Evolutionary conservation across 768 basidiomycete species (phyloP), one percentile per base, ranked within the genome.

Genomic region (Boletus reticuloceps): DNA sequence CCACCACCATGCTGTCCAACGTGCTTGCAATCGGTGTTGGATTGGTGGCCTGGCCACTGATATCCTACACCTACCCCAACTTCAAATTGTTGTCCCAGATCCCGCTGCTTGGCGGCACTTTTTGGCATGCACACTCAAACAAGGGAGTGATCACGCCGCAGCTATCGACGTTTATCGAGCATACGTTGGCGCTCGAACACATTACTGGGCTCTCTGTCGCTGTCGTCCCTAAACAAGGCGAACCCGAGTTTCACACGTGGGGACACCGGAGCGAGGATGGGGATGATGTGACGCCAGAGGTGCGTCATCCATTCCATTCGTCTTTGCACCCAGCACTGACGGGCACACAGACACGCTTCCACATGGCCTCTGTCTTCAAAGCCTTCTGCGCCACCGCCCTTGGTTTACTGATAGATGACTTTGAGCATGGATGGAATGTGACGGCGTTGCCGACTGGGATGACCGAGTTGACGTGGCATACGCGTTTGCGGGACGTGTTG

Each of bases 371-470:
- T 0, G 69, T 70, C 27, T 75, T 74, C 9, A 75, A 78, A 44
- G 74, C 74, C 6, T 78, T 79, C 63, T 62, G 77, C 7, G 63
- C 68, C 2, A 70, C 67, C 0, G 68, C 75, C 2, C 47, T 78
- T 1, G 77, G 78, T 5, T 69, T 79, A 13, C 67, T 79, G 22
- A 73, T 78, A 45, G 72, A 76, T 27, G 77, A 77, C 56, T 77
- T 72, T 56, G 66, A 65, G 14, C 53, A 64, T 13, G 69, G 75
- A 4, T 63, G 59, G 22, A 77, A 76, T 40, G 55, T 59, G 7
- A 72, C 76, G 0, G 63, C 64, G 8, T 67, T 78, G 3, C 77
- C 77, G 1, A 19, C 51, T 1, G 58, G 60, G 7, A 19, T 76
- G 20, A 51, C 52, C 1, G 62, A 69, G 47, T 52, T 79, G 13